These are phyloP conservation scores for Epichloe elymi DNA, from an alignment of 2,329 filamentous ascomycete genomes.

Conservation along the genomic window DNA sequence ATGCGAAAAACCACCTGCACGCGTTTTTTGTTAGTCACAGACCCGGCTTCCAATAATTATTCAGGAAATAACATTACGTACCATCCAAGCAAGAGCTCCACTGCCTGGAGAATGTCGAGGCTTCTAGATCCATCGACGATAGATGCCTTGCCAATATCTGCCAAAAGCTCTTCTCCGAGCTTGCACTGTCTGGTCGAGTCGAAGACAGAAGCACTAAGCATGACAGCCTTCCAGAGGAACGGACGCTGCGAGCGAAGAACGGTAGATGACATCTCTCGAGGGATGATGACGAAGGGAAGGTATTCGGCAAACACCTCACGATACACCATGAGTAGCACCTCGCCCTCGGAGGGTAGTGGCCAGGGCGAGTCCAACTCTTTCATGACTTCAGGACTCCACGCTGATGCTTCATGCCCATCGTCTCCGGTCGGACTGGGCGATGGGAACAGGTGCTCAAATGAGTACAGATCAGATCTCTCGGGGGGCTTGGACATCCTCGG, in stretches of 20 bases:
- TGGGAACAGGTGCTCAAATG: constrained; percentile 25
- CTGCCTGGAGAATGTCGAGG: constrained; percentile 33
- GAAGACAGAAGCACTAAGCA: constrained; percentile 29
- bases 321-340: constrained; percentile 25
- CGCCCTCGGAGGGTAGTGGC: constrained; percentile 29
- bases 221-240: constrained; percentile 35
- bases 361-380: constrained; percentile 21
- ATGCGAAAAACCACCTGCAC: constrained; percentile 31
- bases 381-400: constrained; percentile 11
- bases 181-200: constrained; percentile 30
- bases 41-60: neutral
- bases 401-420: constrained; percentile 10
- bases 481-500: constrained; percentile 2
- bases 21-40: neutral
- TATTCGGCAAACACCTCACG: constrained; percentile 20
- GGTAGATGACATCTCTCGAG: constrained; percentile 20
- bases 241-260: constrained; percentile 26
- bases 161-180: constrained; percentile 30
- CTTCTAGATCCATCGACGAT: constrained; percentile 28
- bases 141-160: constrained; percentile 27
- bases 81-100: constrained; percentile 34
- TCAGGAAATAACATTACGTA: constrained; percentile 12
- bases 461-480: constrained; percentile 12
- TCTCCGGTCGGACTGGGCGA: constrained; percentile 11
- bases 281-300: constrained; percentile 33